Base-by-base conservation (phyloP, 352 stramenopile species). In the Phytopythium delawarense region DNA sequence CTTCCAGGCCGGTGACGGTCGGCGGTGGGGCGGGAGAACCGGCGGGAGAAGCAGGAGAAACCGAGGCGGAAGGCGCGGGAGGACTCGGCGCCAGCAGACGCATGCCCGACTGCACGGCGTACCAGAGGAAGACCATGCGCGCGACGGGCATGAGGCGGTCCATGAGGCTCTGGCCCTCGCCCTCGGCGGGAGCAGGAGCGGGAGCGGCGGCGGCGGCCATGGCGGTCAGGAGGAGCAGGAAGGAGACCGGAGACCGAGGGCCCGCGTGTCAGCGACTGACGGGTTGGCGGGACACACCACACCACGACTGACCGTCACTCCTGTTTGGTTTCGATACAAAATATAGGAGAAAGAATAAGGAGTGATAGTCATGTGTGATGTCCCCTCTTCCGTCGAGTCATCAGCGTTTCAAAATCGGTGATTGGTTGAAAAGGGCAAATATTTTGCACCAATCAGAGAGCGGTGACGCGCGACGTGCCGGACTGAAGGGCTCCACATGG, bases 41-140 rank as follows among this genome's bases (percentile, higher is more conserved):
- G 18, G 50, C 7, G 11, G 50, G 12, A 39, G 62, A 35, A 32
- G 40, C 28, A 23, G 42, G 7, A 7, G 28, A 21, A 3, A 15
- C 15, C 8, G 21, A 3, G 48, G n/a, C 3, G 35, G 35, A 40
- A 40, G 62, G 52, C 25, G 39, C 65, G 50, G 65, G 59, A 50
- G 64, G 59, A n/a, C 66, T 20, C 40, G 59, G 28, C 37, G 65
- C 61, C 11, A 88, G 69, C 39, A 74, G 66, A 51, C 69, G 71
- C 58, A 82, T 76, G 52, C 79, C 75, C 44, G 76, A 71, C 52
- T 89, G 79, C 60, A 95, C 80, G 39, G 81, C 72, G 74, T 95
- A 95, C 79, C 85, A 95, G 61, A 93, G 79, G 63, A 84, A 71
- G n/a, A 91, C 48, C 69, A 92, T 84, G 65, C 82, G 86, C 35